A percentile compares a stretch with the other conserved stretches of the same genome.
Evolutionary conservation across 129 eudicot species (phyloP).

Genomic region (Daucus carota): DNA sequence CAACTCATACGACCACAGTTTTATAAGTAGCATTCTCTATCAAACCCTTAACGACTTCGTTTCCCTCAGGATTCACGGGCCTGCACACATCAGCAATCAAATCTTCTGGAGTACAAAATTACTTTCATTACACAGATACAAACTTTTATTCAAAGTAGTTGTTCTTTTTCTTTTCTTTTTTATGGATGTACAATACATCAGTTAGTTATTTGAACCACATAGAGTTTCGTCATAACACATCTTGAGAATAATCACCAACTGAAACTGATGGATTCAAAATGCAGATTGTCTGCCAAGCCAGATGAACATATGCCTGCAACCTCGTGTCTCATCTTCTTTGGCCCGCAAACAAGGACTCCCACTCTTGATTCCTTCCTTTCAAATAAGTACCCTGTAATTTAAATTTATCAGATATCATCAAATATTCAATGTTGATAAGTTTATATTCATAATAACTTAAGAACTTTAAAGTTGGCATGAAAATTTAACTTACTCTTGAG

Average conservation of each 20-base stretch:
- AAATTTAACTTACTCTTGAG: slow-evolving; percentile 51
- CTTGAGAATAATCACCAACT: slow-evolving; percentile 50
- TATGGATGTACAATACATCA: background rate
- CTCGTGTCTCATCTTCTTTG: slow-evolving; percentile 73
- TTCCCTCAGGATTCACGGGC: slow-evolving; percentile 26
- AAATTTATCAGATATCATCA: background rate
- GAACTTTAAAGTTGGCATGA: background rate
- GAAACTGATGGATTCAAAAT: slow-evolving; percentile 89
- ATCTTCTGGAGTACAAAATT: slow-evolving; percentile 66
- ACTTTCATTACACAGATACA: slow-evolving; percentile 36
- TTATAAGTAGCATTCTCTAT: too few species aligned
- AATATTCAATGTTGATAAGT: background rate
- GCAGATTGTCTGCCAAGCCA: slow-evolving; percentile 70
- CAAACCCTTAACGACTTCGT: slow-evolving; percentile 32
- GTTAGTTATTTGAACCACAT: background rate
- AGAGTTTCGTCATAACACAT: too few species aligned
- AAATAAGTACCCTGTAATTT: slow-evolving; percentile 47
- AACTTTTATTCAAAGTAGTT: background rate
- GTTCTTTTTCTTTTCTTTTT: too few species aligned
- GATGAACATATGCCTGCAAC: slow-evolving; percentile 79
- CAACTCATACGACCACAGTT: too few species aligned
- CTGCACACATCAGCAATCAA: slow-evolving; percentile 47
- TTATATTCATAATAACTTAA: background rate
- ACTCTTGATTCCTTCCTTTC: slow-evolving; percentile 68
- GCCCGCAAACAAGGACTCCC: slow-evolving; percentile 87